Conservation (phyloP, 805 yeast genomes). For the Yamadazyma laniorum region DNA sequence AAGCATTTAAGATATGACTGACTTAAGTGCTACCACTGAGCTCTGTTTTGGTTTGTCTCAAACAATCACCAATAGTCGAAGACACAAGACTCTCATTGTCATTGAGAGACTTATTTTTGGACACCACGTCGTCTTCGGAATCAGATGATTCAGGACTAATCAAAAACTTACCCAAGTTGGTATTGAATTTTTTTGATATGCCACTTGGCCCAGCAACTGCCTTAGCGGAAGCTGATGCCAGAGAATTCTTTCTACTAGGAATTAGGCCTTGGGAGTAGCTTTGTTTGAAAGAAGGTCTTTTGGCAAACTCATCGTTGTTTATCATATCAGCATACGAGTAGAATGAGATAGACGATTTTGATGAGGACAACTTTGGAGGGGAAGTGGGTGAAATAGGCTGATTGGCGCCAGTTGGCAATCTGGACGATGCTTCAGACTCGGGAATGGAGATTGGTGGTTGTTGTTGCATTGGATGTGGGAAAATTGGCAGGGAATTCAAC, state of each 20-base stretch:
- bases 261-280: constrained; percentile 34
- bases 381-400: constrained; percentile 28
- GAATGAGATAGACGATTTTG: constrained; percentile 47
- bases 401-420: constrained; percentile 3
- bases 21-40: constrained; percentile 19
- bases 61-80: constrained; percentile 39
- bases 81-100: constrained; percentile 40
- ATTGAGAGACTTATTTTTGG: constrained; percentile 13
- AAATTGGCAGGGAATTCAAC: constrained; percentile 1
- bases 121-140: constrained; percentile 19
- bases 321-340: constrained; percentile 81
- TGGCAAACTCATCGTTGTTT: constrained; percentile 60
- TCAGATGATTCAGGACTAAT: constrained; percentile 29
- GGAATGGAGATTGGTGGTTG: constrained; percentile 6
- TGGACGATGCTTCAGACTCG: constrained; percentile 6
- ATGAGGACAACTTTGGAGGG: constrained; percentile 40
- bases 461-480: constrained; percentile 7
- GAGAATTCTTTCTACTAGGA: constrained; percentile 23
- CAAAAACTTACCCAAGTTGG: constrained; percentile 19
- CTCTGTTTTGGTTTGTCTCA: constrained; percentile 39
- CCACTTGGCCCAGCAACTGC: constrained; percentile 2
- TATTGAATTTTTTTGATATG: constrained; percentile 10
- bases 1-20: no score
- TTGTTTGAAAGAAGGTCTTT: constrained; percentile 57
- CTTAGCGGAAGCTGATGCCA: constrained; percentile 9